Base-by-base conservation (phyloP, 345 rosid genomes). In the Ricinus communis region DNA sequence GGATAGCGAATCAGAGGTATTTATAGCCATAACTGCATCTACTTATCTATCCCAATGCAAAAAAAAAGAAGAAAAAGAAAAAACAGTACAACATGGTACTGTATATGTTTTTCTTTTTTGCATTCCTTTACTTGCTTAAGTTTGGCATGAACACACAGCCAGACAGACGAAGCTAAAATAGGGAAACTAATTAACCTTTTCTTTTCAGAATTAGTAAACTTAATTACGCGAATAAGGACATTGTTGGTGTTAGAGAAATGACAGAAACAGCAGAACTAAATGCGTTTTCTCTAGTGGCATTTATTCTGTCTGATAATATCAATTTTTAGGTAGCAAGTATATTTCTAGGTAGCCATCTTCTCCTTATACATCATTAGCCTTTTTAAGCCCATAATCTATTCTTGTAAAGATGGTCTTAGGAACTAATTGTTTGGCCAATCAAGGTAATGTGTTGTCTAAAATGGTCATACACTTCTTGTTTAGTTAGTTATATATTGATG, bases 1-100 rank as follows among this genome's bases (percentile, higher is more conserved):
- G 84, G 97, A 89, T 72, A 87, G 86, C 87, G 97, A 90, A 85
- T 82, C 97, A 68, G 96, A 95, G 99, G 99, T 95, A 92, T 77
- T 79, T 82, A 19, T 49, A 41, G 10, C 62, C 65, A 33, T 51
- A 10, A 61, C 65, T 78, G 31, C 75, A 62, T 54, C 52, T 75
- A 56, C 16, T 49, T 77, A 62, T 43, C 65, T 69, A 21, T 63
- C 65, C 19, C 30, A 66, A 70, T 73, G 74, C 73, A 56, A 36
- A 49, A 16, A 38, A 31, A 25, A 60, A 49, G 51, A 25, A 41
- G n/a, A n/a, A n/a, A 56, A 36, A 49, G 9, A 38, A 31, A 25
- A 60, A 49, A 41, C 16, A 41, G 69, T 62, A 27, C 19, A 33
- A 36, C 38, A 24, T 62, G 59, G 51, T 41, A n/a, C 28, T n/a